A percentile compares a stretch with the other conserved stretches of the same genome.
Evolutionary conservation across 306 rosid species (phyloP).

Genomic region (Dryas octopetala): DNA sequence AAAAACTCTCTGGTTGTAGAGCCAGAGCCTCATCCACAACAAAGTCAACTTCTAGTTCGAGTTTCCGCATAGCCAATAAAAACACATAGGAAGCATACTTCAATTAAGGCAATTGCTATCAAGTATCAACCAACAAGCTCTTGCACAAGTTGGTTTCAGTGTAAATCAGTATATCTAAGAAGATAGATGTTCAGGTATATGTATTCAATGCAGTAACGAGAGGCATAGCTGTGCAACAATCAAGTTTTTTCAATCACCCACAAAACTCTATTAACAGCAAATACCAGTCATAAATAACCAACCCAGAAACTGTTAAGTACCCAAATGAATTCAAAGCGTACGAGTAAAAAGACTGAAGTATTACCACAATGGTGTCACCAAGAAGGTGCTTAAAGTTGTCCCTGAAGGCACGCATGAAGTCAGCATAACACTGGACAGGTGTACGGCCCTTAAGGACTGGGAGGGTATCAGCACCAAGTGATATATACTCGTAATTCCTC

Average conservation of each 20-base stretch:
- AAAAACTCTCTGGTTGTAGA: too few species aligned
- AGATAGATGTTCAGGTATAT: background rate
- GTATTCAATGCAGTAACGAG: background rate
- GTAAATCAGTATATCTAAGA: background rate
- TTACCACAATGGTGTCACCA: conserved; percentile 93
- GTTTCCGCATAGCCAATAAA: background rate
- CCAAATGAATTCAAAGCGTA: background rate
- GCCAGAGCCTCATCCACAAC: background rate
- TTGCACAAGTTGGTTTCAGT: background rate
- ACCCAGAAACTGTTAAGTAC: background rate
- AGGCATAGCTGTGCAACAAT: background rate
- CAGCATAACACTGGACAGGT: conserved; percentile 89
- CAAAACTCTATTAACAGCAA: background rate
- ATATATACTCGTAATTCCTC: conserved; percentile 77
- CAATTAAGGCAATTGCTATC: background rate
- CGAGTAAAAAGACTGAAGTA: background rate
- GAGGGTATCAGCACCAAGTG: conserved; percentile 81
- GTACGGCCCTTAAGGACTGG: conserved; percentile 92
- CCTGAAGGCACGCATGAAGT: conserved; percentile 88
- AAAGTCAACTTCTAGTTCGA: background rate
- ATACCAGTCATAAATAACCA: background rate
- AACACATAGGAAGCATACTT: background rate
- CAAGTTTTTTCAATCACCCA: background rate
- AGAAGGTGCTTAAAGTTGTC: conserved; percentile 77
- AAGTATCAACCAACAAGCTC: background rate